Base-by-base conservation (phyloP, 306 rosid genomes). In the Vigna angularis region DNA sequence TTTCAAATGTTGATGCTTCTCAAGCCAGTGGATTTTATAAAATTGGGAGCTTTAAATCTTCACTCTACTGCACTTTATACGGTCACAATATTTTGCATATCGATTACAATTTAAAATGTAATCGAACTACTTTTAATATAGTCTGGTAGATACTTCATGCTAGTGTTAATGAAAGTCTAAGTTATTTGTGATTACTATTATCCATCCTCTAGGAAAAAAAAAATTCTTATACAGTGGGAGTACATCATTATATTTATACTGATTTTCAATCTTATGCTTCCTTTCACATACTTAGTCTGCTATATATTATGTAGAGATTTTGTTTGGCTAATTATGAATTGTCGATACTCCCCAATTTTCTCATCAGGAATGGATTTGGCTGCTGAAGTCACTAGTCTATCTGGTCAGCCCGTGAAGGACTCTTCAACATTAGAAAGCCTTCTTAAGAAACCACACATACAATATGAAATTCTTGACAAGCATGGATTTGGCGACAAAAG, bases 361-460 rank as follows among this genome's bases (percentile, higher is more conserved):
- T 66, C 76, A 17, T 73, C 81, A 92, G 98, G 97, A 26, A 98
- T 97, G 75, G 93, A 89, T 85, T 81, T 95, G 84, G 93, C 96
- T 74, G 88, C 87, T 18, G 93, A 95, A 44, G 87, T 95, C 59
- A 69, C 83, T 71, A 61, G 3, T 59, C 82, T 91, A 68, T 95
- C 98, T 74, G 69, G 85, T 85, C 98, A 95, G 70, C 97, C 98
- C 11, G 97, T 95, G 76, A 95, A 83, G 85, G 90, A 89, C 89
- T 86, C 38, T 36, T 87, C 98, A 24, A 88, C 98, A 61, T 81
- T 95, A 83, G 98, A 95, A 86, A 91, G 96, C 82, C 93, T 95
- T 85, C 98, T 95, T 50, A 95, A 95, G 90, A 95, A 95, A 87
- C 98, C 98, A 28, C 98, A 95, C 77, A 80, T 92, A 76, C 93